Conservation (phyloP, 176 grass and related monocot genomes). For the Zoysia japonica region DNA sequence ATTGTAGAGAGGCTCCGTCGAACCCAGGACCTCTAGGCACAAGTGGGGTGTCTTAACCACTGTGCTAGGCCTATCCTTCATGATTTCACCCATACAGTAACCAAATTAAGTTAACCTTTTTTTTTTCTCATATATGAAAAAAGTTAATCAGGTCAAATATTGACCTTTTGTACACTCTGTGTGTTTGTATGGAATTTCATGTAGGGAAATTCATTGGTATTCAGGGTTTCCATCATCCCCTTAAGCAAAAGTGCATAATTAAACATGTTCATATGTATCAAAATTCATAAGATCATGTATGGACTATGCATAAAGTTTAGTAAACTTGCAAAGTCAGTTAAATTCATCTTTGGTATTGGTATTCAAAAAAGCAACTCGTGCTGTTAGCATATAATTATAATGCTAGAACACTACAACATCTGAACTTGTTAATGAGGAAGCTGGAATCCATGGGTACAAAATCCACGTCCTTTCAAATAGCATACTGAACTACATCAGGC, state of each 20-base stretch:
- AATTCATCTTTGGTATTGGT: background rate
- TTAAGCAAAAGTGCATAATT: background rate
- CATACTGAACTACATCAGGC: background rate
- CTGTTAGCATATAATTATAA: background rate
- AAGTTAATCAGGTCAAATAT: slow-evolving; percentile 8
- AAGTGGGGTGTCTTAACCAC: no score
- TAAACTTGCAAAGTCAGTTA: background rate
- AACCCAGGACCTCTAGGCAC: no score
- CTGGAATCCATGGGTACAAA: background rate
- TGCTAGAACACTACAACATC: background rate
- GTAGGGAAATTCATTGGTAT: background rate
- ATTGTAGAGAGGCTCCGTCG: no score
- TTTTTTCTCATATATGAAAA: slow-evolving; percentile 26
- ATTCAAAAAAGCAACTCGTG: background rate
- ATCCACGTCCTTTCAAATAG: background rate
- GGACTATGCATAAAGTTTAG: background rate
- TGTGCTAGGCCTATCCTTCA: background rate
- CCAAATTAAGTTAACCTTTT: background rate
- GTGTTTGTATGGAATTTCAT: background rate
- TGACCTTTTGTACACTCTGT: background rate
- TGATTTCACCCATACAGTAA: background rate
- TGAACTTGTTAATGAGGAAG: background rate
- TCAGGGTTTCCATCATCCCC: background rate
- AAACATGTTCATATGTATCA: background rate
- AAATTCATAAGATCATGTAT: background rate